Evolutionary conservation across 2,329 filamentous ascomycete species (phyloP), one percentile per base, ranked within the genome.

Genomic region (Sporothrix dimorphospora): DNA sequence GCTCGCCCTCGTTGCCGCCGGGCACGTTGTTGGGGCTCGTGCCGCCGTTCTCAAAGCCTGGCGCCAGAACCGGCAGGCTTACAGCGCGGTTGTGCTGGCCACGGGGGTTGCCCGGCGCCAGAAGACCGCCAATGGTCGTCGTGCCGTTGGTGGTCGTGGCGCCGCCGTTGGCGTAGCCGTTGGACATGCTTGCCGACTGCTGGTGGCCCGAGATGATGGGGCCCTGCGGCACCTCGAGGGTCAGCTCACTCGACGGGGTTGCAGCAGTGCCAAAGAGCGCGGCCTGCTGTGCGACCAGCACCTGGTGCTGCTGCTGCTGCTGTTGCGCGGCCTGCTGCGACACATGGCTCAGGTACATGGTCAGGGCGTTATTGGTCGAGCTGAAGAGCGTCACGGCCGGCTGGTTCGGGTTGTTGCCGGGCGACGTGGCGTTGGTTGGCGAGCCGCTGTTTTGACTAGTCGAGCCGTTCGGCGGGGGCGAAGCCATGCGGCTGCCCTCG

Each of bases 321-420:
- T 94, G 92, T 66, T 89, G 87, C 75, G 93, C 91, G 19, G 89
- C 87, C 78, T 92, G 89, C 74, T 91, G 88, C 27, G 90, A 90
- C 38, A 95, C 89, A 79, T 97, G 94, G 81, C 91, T 95, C 73
- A 98, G 87, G 80, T 98, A 98, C 89, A 98, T 90, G 30, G 94
- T 97, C 80, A 98, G 82, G 0, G 95, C 95, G 81, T 98, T 98
- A 84, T 90, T 95, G 78, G 86, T 91, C 69, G 89, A 90, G 80
- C 94, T 96, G 81, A 97, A 89, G 72, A 97, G 88, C 89, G 91
- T 76, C 82, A 90, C 82, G 78, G 91, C 82, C 78, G 90, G 82
- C n/a, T 70, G 74, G 45, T 69, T 66, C 75, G 84, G 85, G 69
- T 70, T 69, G 75, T 84, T 85, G 19, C 27, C 42, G 5, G 75